These are phyloP conservation scores for Penicillium subrubescens DNA, from an alignment of 495 filamentous ascomycete genomes.

Conservation along the genomic window DNA sequence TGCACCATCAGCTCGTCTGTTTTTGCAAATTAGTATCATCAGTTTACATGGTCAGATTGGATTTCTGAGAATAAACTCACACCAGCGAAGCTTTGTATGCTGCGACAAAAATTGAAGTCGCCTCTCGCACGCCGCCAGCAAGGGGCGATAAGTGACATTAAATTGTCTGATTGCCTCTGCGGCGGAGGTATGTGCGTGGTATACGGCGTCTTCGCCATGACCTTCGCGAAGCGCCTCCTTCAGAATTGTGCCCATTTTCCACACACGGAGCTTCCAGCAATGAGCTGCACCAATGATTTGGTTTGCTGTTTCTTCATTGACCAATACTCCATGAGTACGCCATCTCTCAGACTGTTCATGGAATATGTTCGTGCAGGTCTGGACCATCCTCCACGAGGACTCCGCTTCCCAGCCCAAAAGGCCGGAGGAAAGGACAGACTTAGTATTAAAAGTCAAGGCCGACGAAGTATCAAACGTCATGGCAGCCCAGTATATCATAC, in stretches of 20 bases:
- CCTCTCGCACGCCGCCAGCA: constrained; percentile 19
- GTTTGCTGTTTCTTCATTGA: constrained; percentile 23
- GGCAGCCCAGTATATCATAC: constrained; percentile 26
- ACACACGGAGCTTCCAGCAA: constrained; percentile 19
- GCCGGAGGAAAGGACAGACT: constrained; percentile 17
- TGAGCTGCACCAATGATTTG: constrained; percentile 23
- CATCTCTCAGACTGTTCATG: constrained; percentile 22
- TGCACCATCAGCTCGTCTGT: constrained; percentile 22
- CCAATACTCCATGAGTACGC: constrained; percentile 16
- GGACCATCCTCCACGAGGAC: constrained; percentile 18
- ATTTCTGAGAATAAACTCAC: constrained; percentile 4
- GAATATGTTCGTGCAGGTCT: constrained; percentile 23
- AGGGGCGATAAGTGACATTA: constrained; percentile 18
- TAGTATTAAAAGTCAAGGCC: constrained; percentile 22
- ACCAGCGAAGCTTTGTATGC: constrained; percentile 24
- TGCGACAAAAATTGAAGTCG: constrained; percentile 22
- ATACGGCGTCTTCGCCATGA: constrained; percentile 20
- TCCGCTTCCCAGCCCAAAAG: constrained; percentile 18
- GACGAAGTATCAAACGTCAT: constrained; percentile 26
- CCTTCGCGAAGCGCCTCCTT: constrained; percentile 25
- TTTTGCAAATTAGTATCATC: neutral
- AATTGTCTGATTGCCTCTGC: constrained; percentile 19
- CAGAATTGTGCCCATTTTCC: constrained; percentile 20
- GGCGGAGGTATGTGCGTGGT: constrained; percentile 16
- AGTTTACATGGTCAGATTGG: neutral